Base-by-base conservation (phyloP, 768 basidiomycete species). In the Trametes maxima region DNA sequence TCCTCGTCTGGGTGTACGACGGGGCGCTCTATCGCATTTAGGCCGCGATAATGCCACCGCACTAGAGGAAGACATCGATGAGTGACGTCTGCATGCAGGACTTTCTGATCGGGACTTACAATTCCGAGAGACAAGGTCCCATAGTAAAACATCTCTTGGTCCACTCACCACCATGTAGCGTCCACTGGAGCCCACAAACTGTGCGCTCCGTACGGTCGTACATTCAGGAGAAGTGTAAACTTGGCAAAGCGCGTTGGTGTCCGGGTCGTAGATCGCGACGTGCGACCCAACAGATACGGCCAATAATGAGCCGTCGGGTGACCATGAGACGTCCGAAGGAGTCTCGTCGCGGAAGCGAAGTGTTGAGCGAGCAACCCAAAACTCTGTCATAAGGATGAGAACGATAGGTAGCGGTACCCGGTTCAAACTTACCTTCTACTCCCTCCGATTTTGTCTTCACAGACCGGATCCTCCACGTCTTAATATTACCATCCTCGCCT, bases 271-370 rank as follows among this genome's bases (percentile, higher is more conserved):
- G 6, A 98, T 73, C 5, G 85, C 84, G 54, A 95, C 79, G 60
- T 84, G 83, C 16, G 81, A 70, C 0, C 85, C 86, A 54, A 90
- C 81, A 13, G 87, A 79, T 21, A 95, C 81, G 13, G 89, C 90
- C 47, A 98, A 77, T 35, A 99, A 79, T 5, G 95, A 95, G 10
- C 85, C 89, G 72, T 99, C 97, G 4, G 80, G 81, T 6, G 95
- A 92, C 87, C 94, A 97, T 1, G 86, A 81, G 0, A 83, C 77
- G 64, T 86, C 80, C 54, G 78, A 79, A 35, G 94, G 91, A 52
- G 78, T 75, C 69, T 86, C 82, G n/a, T 80, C 77, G 45, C 88
- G 90, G 70, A 90, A 90, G 43, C 73, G 77, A 66, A 92, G 81
- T 1, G 86, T 83, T 2, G 93, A 89, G 51, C 89, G 86, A 46